phyloP scores from a whole-genome alignment of 768 basidiomycete genomes.

The Candolleomyces eurysporus region DNA sequence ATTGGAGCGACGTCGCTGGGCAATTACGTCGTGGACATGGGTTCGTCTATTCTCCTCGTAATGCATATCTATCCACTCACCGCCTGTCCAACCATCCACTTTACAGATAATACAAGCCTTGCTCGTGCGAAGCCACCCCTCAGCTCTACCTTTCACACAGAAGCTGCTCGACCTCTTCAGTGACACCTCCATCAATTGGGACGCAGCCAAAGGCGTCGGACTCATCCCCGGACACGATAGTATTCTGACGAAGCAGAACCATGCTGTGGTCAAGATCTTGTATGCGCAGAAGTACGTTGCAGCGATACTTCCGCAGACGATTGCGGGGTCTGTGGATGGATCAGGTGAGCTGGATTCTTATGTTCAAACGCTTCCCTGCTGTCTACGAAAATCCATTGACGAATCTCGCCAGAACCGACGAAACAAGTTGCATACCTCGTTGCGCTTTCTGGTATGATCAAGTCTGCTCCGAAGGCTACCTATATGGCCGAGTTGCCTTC shows the following conservation, averaged over 20 bases:
- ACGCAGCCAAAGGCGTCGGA: constrained; percentile 77
- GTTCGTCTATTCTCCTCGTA: constrained; percentile 35
- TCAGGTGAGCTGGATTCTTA: background rate
- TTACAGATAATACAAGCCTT: constrained; percentile 76
- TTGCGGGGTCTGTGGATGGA: constrained; percentile 58
- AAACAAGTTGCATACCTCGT: constrained; percentile 73
- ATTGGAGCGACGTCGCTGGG: constrained; percentile 42
- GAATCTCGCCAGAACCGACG: constrained; percentile 36
- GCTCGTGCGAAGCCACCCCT: constrained; percentile 67
- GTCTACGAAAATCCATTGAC: too few relatives aligned
- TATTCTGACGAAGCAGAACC: constrained; percentile 73
- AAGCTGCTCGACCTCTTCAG: constrained; percentile 68
- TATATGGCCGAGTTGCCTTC: constrained; percentile 67
- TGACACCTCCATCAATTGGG: constrained; percentile 62
- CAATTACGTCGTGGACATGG: constrained; percentile 67
- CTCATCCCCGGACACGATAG: constrained; percentile 58
- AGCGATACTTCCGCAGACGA: constrained; percentile 68
- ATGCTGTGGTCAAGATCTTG: constrained; percentile 76
- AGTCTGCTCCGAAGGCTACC: constrained; percentile 71
- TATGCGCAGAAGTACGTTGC: constrained; percentile 77
- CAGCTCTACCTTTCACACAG: constrained; percentile 55
- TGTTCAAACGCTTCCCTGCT: background rate
- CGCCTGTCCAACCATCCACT: background rate
- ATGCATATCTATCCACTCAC: background rate
- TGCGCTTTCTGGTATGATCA: constrained; percentile 79